These are phyloP conservation scores for Epichloe baconii DNA, from an alignment of 2,329 filamentous ascomycete species.

Conservation along the genomic window DNA sequence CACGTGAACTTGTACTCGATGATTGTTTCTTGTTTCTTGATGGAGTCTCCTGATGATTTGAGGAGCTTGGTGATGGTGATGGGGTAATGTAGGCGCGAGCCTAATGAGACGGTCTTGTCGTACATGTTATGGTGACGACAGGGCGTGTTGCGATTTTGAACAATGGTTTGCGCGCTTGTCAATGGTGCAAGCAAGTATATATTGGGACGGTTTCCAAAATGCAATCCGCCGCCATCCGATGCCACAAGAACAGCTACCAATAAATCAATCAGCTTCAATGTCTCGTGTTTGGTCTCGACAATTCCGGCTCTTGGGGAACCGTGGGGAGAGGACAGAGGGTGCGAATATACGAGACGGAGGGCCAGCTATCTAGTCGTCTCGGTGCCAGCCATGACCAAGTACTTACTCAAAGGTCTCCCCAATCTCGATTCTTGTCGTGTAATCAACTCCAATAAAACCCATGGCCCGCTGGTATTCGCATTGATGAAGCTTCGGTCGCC, in stretches of 20 bases:
- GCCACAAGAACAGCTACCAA: not conserved
- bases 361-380: not conserved
- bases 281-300: not conserved
- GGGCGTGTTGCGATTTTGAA: not conserved
- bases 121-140: slow-evolving; percentile 17
- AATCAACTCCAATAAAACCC: slow-evolving; percentile 19
- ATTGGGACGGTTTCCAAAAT: too few species aligned
- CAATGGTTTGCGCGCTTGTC: not conserved
- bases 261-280: not conserved
- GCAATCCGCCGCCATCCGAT: not conserved
- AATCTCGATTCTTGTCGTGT: slow-evolving; percentile 18
- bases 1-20: slow-evolving; percentile 82
- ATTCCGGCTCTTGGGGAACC: not conserved
- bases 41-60: slow-evolving; percentile 58
- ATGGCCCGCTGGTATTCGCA: slow-evolving; percentile 17
- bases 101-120: slow-evolving; percentile 35
- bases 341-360: not conserved
- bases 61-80: slow-evolving; percentile 82
- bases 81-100: slow-evolving; percentile 69
- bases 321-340: not conserved
- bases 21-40: slow-evolving; percentile 64
- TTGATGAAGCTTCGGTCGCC: not conserved
- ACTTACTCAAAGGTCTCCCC: slow-evolving; percentile 18
- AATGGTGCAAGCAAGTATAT: not conserved
- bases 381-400: not conserved